Evolutionary conservation across 192 early-diverging fungal genomes (phyloP).

Genomic region (Entophlyctis luteolus): DNA sequence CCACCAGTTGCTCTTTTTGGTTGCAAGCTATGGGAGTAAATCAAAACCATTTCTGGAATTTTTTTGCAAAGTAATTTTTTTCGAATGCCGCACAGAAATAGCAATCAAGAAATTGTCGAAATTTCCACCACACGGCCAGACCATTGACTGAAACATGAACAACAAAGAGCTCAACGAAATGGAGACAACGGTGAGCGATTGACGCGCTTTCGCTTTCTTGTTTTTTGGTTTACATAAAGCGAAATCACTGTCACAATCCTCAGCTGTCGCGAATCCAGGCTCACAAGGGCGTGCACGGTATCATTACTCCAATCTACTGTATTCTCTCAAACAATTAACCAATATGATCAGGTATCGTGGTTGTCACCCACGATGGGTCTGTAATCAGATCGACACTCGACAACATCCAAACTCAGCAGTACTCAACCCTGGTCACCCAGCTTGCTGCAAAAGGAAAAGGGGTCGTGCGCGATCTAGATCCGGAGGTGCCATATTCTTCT

Average conservation of each 20-base stretch:
- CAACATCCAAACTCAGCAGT: constrained; percentile 61
- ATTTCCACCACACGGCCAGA: not conserved
- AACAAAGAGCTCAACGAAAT: constrained; percentile 23
- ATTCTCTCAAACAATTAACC: not conserved
- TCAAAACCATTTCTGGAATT: not conserved
- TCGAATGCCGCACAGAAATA: not conserved
- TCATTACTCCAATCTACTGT: not conserved
- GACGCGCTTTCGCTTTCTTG: not conserved
- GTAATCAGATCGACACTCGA: constrained; percentile 54
- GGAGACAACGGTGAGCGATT: constrained; percentile 15
- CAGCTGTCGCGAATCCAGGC: constrained; percentile 38
- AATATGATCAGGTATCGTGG: constrained; percentile 38
- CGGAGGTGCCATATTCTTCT: constrained; percentile 34
- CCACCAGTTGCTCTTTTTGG: not conserved
- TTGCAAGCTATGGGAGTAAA: not conserved
- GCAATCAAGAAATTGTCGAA: not conserved
- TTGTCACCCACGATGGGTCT: constrained; percentile 51
- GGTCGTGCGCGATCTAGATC: constrained; percentile 52
- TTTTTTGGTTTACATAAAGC: not conserved
- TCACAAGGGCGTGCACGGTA: constrained; percentile 58
- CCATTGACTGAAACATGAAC: not conserved
- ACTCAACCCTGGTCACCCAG: constrained; percentile 53
- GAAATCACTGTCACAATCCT: not conserved
- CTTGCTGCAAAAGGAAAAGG: constrained; percentile 42
- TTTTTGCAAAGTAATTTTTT: not conserved